phyloP scores from a whole-genome alignment of 1,284 basidiomycete species.

The Salmacisia buchloeana region DNA sequence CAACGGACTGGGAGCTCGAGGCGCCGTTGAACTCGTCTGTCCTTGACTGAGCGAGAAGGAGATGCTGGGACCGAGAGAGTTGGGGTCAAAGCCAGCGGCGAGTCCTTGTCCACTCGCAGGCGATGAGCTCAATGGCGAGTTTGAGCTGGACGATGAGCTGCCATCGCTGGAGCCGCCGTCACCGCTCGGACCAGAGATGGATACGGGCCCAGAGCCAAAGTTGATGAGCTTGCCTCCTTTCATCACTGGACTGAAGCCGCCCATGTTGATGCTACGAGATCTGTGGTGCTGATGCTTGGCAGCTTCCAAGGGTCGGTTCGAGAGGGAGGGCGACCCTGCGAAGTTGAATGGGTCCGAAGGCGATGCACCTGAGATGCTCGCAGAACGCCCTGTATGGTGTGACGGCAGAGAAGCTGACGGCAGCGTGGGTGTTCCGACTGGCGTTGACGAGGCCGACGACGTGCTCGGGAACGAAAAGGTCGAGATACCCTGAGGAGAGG shows the following conservation, averaged over 20 bases:
- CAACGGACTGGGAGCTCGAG: slow-evolving; percentile 1
- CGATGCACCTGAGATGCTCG: neutral
- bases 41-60: neutral
- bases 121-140: neutral
- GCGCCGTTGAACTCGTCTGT: neutral
- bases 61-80: neutral
- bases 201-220: neutral
- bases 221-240: slow-evolving; percentile 6
- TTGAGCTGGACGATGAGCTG: neutral
- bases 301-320: neutral
- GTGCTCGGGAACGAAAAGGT: neutral
- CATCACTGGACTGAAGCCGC: slow-evolving; percentile 7
- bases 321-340: slow-evolving; percentile 2
- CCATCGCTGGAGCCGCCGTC: neutral
- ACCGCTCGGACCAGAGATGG: neutral
- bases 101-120: neutral
- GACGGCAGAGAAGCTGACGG: neutral
- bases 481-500: neutral
- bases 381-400: neutral
- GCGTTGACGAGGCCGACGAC: slow-evolving; percentile 4
- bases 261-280: slow-evolving; percentile 5
- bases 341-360: slow-evolving; percentile 3
- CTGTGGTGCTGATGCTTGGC: slow-evolving; percentile 5
- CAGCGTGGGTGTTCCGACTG: neutral
- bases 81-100: neutral